Conservation (phyloP, 257 asterid genomes). For the Anisodus tanguticus region DNA sequence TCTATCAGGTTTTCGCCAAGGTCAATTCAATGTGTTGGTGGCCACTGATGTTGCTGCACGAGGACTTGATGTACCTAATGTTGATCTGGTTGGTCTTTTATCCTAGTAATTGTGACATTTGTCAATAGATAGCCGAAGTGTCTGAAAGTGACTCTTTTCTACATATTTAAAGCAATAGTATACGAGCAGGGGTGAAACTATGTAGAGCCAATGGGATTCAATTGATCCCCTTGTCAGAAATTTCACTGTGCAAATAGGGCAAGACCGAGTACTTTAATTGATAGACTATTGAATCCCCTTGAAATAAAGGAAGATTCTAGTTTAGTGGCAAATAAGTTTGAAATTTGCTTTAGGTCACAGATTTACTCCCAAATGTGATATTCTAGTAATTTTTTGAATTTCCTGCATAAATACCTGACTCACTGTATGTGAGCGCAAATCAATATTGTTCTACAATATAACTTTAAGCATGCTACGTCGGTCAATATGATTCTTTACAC, state of each 20-base stretch:
- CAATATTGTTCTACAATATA: background rate
- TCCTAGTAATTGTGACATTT: background rate
- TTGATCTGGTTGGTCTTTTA: constrained; percentile 73
- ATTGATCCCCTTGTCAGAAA: background rate
- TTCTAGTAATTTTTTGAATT: background rate
- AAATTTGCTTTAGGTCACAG: background rate
- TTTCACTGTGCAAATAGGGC: background rate
- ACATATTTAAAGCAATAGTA: background rate
- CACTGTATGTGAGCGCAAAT: background rate
- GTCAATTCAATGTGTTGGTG: constrained; percentile 70
- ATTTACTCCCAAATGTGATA: background rate
- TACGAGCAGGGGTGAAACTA: background rate
- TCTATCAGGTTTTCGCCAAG: constrained; percentile 78
- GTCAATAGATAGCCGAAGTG: background rate
- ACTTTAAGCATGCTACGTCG: background rate
- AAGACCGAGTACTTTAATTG: background rate
- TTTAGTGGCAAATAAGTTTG: background rate
- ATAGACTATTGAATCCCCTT: background rate
- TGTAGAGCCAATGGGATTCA: background rate
- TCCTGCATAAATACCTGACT: background rate
- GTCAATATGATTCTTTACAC: background rate
- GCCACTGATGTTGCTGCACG: constrained; percentile 99
- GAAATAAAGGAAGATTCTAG: background rate
- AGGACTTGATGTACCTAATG: constrained; percentile 98
- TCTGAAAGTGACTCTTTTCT: background rate